A percentile compares a stretch with the other conserved stretches of the same genome.
These are phyloP conservation scores for Tolypocladium pustulatum DNA, from an alignment of 2,329 filamentous ascomycete species.

Conservation along the genomic window DNA sequence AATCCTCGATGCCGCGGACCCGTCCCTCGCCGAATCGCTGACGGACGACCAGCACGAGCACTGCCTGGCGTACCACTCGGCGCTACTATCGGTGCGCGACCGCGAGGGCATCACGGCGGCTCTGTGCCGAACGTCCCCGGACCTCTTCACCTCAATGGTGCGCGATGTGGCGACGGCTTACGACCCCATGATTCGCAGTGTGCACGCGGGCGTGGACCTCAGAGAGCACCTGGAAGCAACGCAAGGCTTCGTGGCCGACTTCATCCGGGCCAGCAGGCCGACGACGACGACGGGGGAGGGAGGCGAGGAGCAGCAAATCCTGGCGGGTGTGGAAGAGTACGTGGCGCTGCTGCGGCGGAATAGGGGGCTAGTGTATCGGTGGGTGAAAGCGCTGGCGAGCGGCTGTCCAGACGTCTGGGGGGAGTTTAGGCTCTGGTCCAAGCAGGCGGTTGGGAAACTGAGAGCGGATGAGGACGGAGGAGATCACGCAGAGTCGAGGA, in stretches of 20 bases:
- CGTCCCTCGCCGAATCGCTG: constrained; percentile 33
- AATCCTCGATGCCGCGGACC: constrained; percentile 48
- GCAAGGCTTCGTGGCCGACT: constrained; percentile 59
- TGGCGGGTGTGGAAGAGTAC: constrained; percentile 61
- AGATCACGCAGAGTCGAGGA: constrained; percentile 11
- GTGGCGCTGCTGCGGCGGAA: constrained; percentile 57
- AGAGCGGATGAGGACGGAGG: constrained; percentile 12
- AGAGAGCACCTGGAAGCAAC: constrained; percentile 56
- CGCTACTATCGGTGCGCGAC: constrained; percentile 61
- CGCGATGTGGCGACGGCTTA: constrained; percentile 56
- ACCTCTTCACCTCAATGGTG: constrained; percentile 60
- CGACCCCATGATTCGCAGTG: constrained; percentile 61
- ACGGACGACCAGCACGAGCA: constrained; percentile 50
- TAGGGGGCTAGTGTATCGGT: constrained; percentile 52
- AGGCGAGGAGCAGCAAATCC: constrained; percentile 9
- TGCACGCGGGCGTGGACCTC: constrained; percentile 64
- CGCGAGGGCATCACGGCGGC: constrained; percentile 58
- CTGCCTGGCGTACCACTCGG: constrained; percentile 60
- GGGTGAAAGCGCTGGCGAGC: constrained; percentile 58
- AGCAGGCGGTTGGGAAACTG: constrained; percentile 48
- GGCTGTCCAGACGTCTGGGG: constrained; percentile 56
- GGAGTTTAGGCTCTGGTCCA: constrained; percentile 51
- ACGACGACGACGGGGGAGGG: constrained; percentile 26
- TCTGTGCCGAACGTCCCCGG: constrained; percentile 58
- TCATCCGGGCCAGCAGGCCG: constrained; percentile 50